Percentiles rank a stretch among this genome's conserved stretches.
Conservation (phyloP, 495 filamentous ascomycete species). For the Xylona heveae region DNA sequence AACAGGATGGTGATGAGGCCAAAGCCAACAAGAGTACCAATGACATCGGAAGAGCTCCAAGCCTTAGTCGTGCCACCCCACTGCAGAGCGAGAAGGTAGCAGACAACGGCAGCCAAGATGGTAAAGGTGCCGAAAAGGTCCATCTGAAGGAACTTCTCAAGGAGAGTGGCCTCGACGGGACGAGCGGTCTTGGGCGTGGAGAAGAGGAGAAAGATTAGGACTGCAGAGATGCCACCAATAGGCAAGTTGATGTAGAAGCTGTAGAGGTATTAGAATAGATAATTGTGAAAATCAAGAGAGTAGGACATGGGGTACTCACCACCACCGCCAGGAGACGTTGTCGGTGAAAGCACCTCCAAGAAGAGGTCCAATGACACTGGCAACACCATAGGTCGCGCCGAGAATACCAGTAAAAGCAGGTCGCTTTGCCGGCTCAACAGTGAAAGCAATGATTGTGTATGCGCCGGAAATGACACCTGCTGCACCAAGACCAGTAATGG, state of each 20-base stretch:
- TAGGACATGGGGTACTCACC: slow-evolving; percentile 8
- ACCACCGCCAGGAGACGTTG: slow-evolving; percentile 27
- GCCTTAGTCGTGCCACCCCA: slow-evolving; percentile 16
- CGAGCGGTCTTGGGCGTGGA: slow-evolving; percentile 12
- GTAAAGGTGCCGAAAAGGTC: slow-evolving; percentile 14
- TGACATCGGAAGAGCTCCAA: slow-evolving; percentile 14
- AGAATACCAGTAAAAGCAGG: slow-evolving; percentile 20
- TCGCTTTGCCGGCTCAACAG: slow-evolving; percentile 13
- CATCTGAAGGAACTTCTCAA: slow-evolving; percentile 17
- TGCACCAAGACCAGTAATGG: slow-evolving; percentile 13
- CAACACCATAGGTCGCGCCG: slow-evolving; percentile 18
- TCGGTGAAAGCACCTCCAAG: slow-evolving; percentile 26
- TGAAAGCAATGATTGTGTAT: slow-evolving; percentile 17
- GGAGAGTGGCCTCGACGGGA: slow-evolving; percentile 10
- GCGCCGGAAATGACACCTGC: slow-evolving; percentile 12
- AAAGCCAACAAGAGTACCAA: slow-evolving; percentile 18
- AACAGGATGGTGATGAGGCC: slow-evolving; percentile 12
- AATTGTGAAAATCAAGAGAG: not conserved
- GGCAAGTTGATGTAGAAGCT: slow-evolving; percentile 34
- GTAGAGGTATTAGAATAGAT: slow-evolving; percentile 1
- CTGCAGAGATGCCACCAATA: slow-evolving; percentile 19
- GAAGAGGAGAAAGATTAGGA: slow-evolving; percentile 22
- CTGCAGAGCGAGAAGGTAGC: slow-evolving; percentile 20
- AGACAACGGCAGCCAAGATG: slow-evolving; percentile 14
- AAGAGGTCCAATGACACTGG: slow-evolving; percentile 23